Evolutionary conservation across 495 filamentous ascomycete genomes (phyloP).

Genomic region (Zalerion maritima): DNA sequence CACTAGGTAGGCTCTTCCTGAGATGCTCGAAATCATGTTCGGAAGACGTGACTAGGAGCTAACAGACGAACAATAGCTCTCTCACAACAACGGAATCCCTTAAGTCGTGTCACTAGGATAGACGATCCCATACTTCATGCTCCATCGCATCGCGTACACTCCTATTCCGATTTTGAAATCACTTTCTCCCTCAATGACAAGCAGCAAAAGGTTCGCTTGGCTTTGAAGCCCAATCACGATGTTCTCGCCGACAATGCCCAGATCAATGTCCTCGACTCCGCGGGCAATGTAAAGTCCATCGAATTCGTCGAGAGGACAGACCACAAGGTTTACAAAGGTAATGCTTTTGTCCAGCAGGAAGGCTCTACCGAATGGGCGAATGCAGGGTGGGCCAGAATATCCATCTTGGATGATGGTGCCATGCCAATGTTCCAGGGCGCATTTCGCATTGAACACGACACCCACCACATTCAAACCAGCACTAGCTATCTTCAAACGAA

Average conservation of each 20-base stretch:
- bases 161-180: constrained; percentile 67
- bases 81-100: constrained; percentile 60
- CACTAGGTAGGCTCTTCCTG: too few species aligned
- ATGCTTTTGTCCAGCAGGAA: constrained; percentile 51
- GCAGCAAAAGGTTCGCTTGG: constrained; percentile 57
- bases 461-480: constrained; percentile 76
- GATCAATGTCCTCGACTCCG: constrained; percentile 51
- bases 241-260: constrained; percentile 64
- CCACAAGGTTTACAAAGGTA: constrained; percentile 74
- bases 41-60: too few species aligned
- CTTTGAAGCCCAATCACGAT: constrained; percentile 84
- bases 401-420: constrained; percentile 58
- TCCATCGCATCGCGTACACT: constrained; percentile 61
- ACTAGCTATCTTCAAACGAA: constrained; percentile 61
- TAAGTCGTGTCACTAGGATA: constrained; percentile 57
- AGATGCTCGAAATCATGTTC: too few species aligned
- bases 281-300: constrained; percentile 45
- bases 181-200: constrained; percentile 58
- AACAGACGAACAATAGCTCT: constrained; percentile 49
- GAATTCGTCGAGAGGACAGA: constrained; percentile 55
- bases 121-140: constrained; percentile 67
- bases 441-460: constrained; percentile 64
- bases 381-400: constrained; percentile 75
- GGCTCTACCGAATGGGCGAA: constrained; percentile 54
- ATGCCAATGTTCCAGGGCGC: constrained; percentile 80